Conservation (phyloP, 805 yeast genomes). For the Starmerella sirachaensis region DNA sequence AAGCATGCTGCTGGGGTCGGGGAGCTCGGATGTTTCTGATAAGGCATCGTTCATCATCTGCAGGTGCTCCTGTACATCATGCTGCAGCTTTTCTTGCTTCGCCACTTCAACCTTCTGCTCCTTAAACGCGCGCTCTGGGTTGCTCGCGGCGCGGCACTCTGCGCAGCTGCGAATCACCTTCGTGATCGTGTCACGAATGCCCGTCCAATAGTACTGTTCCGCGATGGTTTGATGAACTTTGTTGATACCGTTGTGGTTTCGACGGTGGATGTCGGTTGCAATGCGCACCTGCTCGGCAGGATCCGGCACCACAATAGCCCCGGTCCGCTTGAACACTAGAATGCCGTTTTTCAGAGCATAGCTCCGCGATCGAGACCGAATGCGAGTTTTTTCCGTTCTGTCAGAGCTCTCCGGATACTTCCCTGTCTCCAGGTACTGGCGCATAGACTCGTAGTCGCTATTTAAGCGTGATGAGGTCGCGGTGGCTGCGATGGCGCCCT, state of each 20-base stretch:
- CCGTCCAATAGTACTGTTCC: slow-evolving; percentile 79
- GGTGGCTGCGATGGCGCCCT: background rate
- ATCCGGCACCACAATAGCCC: slow-evolving; percentile 54
- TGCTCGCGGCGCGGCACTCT: slow-evolving; percentile 37
- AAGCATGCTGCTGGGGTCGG: slow-evolving; percentile 1
- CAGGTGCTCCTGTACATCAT: too few species aligned
- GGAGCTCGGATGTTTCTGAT: background rate
- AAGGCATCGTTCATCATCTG: too few species aligned
- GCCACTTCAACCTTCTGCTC: too few species aligned
- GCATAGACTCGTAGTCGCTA: slow-evolving; percentile 60
- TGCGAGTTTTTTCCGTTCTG: slow-evolving; percentile 76
- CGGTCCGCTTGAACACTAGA: slow-evolving; percentile 62
- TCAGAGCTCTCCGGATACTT: slow-evolving; percentile 73
- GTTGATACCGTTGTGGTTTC: slow-evolving; percentile 76
- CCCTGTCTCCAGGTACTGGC: slow-evolving; percentile 68
- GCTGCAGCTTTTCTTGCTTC: too few species aligned
- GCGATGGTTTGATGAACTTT: slow-evolving; percentile 68
- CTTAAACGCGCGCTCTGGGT: too few species aligned
- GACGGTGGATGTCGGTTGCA: slow-evolving; percentile 52
- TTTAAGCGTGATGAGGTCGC: slow-evolving; percentile 20
- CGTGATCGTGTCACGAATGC: slow-evolving; percentile 78
- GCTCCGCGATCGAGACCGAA: slow-evolving; percentile 66
- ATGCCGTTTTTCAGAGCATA: slow-evolving; percentile 62
- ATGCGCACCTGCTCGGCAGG: slow-evolving; percentile 63
- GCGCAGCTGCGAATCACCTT: slow-evolving; percentile 64